Base-by-base conservation (phyloP, 2,329 filamentous ascomycete species). In the Phialocephala sp. region DNA sequence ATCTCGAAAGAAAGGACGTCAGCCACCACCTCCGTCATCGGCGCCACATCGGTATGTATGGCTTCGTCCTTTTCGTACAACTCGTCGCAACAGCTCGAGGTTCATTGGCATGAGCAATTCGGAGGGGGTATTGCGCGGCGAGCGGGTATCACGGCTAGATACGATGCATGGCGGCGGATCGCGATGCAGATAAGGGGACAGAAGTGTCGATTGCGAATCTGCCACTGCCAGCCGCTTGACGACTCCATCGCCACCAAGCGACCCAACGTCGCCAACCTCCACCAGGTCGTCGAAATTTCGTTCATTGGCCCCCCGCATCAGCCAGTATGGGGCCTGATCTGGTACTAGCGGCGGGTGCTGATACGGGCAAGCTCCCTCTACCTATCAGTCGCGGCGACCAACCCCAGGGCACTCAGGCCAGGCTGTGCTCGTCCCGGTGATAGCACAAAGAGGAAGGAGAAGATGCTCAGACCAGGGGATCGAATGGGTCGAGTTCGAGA, bases 371-470 rank as follows among this genome's bases (percentile, higher is more conserved):
- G 37, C 56, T 54, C 27, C 3, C 3, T 32, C 6, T 32, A 32
- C 27, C 27, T 32, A 59, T 63, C 35, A 43, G 54, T 32, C n/a
- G 62, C 36, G 43, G 43, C 59, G 62, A 59, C 37, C 41, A 39
- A 24, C 37, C 9, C 14, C 43, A n/a, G 14, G 4, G n/a, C 15
- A 15, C 50, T 32, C 60, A 62, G 18, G 36, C 52, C 50, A 62
- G 27, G 60, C 50, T 41, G 55, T 24, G 18, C n/a, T 43, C 20
- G 5, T 56, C 36, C 62, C n/a, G 56, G 56, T 32, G 35, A 60
- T 64, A 59, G 52, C 57, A 64, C 47, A 57, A 64, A 60, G 62
- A 54, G 52, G 57, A 57, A 60, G 52, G 52, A 56, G 52, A 56
- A 3, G 45, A 50, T 11, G 20, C 8, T 8, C 18, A n/a, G 8